Base-by-base conservation (phyloP, 345 rosid genomes). In the Dipteronia sinensis region DNA sequence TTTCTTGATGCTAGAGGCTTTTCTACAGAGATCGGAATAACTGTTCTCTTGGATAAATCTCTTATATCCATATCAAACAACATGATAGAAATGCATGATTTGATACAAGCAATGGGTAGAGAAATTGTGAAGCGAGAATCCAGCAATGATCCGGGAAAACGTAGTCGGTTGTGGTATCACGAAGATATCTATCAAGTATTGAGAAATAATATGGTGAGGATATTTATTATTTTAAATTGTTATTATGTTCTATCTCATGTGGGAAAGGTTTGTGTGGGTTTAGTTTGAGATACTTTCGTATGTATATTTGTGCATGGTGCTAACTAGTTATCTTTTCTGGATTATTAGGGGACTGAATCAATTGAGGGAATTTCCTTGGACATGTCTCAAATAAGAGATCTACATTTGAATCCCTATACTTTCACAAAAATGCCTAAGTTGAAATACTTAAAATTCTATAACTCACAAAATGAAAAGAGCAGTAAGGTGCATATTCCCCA, bases 371-470 rank as follows among this genome's bases (percentile, higher is more conserved):
- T 83, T 13, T 67, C 68, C 10, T 40, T 82, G 17, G 74, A 80
- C 44, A 17, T 27, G 3, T 80, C 80, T 11, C 51, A 77, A 67
- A 5, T 75, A 2, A 2, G 34, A 29, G 73, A 53, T 31, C 7
- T 67, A 42, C 70, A 34, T 31, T 72, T 81, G 69, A 71, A 27
- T 51, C 27, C 49, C 6, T 11, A 55, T 10, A 22, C 44, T 40
- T 40, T 40, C 44, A 40, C 44, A 40, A 40, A 40, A 40, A 40
- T 40, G 44, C 44, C 44, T 44, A 74, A 34, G 4, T 71, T 86
- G 2, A 86, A 80, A 81, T 66, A 76, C 38, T 76, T 84, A 22
- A 84, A 71, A 70, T 63, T 86, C 40, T 42, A 58, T 40, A 80
- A 80, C 8, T 25, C 67, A 2, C 0, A 70, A n/a, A 27, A 34